Evolutionary conservation across 1,139 yeast genomes (phyloP).

Genomic region (Entelexis paramagnoliae): DNA sequence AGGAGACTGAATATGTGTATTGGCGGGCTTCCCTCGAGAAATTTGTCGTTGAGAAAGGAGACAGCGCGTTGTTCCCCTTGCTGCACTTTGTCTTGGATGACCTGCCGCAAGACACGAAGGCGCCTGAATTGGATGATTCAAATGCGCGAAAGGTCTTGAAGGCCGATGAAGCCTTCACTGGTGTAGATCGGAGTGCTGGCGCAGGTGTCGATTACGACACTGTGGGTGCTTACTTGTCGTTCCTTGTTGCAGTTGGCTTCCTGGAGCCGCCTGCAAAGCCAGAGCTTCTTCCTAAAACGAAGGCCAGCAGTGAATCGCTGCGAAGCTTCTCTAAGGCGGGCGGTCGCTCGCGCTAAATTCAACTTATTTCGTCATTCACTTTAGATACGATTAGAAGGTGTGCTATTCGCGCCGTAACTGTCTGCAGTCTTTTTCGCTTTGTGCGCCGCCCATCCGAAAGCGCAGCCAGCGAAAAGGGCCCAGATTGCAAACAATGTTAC

Average conservation of each 20-base stretch:
- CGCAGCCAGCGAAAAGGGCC: background rate
- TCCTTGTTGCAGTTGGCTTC: conserved; percentile 69
- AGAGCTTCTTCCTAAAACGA: conserved; percentile 51
- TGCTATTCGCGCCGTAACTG: background rate
- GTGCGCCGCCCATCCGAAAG: background rate
- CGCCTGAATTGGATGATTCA: conserved; percentile 85
- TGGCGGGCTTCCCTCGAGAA: conserved; percentile 74
- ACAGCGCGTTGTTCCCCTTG: conserved; percentile 78
- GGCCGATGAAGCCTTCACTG: conserved; percentile 52
- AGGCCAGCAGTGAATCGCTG: conserved; percentile 49
- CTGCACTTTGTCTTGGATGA: conserved; percentile 89
- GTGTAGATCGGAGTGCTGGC: conserved; percentile 56
- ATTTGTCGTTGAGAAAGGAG: conserved; percentile 52
- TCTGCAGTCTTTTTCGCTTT: background rate
- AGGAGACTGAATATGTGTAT: conserved; percentile 52
- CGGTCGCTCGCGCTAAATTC: conserved; percentile 42
- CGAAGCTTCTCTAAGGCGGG: conserved; percentile 68
- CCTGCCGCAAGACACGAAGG: conserved; percentile 80
- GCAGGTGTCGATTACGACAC: conserved; percentile 58
- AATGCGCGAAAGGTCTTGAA: conserved; percentile 61
- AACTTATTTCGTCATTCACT: no score
- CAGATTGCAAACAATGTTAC: background rate
- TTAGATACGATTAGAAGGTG: background rate
- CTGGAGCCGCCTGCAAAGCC: conserved; percentile 47
- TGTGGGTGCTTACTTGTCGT: conserved; percentile 68